A percentile compares a stretch with the other conserved stretches of the same genome.
Evolutionary conservation across 1,284 basidiomycete species (phyloP).

Genomic region (Exobasidium cylindrosporum): DNA sequence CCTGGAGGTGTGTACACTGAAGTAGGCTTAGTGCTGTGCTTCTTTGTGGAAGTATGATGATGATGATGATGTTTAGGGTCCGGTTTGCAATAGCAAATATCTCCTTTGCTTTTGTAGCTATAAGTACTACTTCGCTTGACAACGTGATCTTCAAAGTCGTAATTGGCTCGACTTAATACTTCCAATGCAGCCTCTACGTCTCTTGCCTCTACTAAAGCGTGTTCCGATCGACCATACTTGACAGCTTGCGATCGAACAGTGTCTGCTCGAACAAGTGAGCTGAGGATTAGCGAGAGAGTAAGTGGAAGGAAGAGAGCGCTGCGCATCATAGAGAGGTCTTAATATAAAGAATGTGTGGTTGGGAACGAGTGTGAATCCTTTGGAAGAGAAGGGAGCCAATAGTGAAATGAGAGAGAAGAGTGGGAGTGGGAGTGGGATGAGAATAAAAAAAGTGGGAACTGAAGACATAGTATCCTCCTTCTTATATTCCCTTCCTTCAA

Average conservation of each 20-base stretch:
- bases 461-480: no score
- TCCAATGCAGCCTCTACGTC: background rate
- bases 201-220: background rate
- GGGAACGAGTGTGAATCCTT: background rate
- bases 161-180: background rate
- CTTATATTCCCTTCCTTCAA: no score
- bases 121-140: no score
- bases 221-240: background rate
- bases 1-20: no score
- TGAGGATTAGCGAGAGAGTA: background rate
- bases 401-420: background rate
- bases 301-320: background rate
- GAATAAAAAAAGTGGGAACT: no score
- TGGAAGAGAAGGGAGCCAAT: background rate
- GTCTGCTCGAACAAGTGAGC: background rate
- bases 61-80: no score
- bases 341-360: background rate
- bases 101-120: no score
- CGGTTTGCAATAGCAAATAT: no score
- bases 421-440: background rate
- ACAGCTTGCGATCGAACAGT: background rate
- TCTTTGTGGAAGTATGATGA: no score
- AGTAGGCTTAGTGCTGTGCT: no score
- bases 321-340: background rate
- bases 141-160: slow-evolving; percentile 1